phyloP scores from a whole-genome alignment of 1,139 yeast genomes.

The Saccharomycopsis phalli region DNA sequence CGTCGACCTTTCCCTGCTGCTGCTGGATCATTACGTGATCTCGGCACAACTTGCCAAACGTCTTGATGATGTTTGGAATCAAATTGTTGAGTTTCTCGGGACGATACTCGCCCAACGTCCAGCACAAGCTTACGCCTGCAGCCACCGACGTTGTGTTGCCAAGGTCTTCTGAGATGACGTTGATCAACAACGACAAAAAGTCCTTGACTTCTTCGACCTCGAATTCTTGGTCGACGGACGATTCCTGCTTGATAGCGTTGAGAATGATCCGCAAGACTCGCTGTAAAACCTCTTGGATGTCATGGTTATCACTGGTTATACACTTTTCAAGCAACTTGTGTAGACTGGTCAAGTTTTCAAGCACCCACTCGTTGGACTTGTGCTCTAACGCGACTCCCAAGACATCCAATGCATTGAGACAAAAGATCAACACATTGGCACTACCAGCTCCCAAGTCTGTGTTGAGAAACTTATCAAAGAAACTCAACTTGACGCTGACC shows the following conservation, averaged over 20 bases:
- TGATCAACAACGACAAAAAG: conserved; percentile 52
- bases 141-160: conserved; percentile 77
- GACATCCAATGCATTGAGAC: conserved; percentile 86
- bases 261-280: conserved; percentile 61
- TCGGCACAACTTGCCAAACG: conserved; percentile 79
- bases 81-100: conserved; percentile 70
- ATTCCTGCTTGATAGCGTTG: conserved; percentile 45
- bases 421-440: conserved; percentile 53
- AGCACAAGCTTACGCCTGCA: conserved; percentile 81
- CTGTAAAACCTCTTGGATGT: conserved; percentile 73
- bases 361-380: conserved; percentile 69
- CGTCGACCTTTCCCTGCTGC: conserved; percentile 33
- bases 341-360: conserved; percentile 56
- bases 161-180: conserved; percentile 76
- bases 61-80: conserved; percentile 70
- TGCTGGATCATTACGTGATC: conserved; percentile 70
- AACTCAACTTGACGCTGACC: conserved; percentile 72
- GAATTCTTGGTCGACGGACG: conserved; percentile 43
- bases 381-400: conserved; percentile 77
- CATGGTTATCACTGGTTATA: conserved; percentile 74
- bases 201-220: conserved; percentile 51
- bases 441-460: conserved; percentile 15
- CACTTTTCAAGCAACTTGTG: conserved; percentile 75
- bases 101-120: conserved; percentile 69
- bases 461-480: conserved; percentile 41